Percentiles rank a stretch among this genome's conserved stretches.
Conservation (phyloP, 2,329 filamentous ascomycete genomes). For the Grosmannia huntii region DNA sequence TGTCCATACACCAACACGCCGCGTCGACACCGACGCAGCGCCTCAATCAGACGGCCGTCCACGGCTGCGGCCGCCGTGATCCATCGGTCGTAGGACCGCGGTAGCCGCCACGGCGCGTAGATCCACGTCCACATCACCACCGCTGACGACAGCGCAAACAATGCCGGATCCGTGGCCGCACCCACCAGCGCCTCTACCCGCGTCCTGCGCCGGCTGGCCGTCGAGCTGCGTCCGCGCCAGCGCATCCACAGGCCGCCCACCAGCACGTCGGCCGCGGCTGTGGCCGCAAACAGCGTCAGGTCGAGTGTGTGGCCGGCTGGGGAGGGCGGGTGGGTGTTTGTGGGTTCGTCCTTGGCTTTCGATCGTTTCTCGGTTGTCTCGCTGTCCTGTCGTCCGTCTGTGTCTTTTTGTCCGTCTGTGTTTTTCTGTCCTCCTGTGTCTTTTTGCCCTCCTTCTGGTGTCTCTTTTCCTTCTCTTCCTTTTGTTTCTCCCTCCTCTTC, state of each 20-base stretch:
- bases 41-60: constrained; percentile 60
- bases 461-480: background rate
- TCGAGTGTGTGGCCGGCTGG: constrained; percentile 69
- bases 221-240: constrained; percentile 26
- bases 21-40: constrained; percentile 52
- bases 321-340: no score
- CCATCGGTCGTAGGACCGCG: constrained; percentile 67
- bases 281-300: constrained; percentile 65
- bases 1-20: constrained; percentile 58
- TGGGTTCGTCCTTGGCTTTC: no score
- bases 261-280: constrained; percentile 59
- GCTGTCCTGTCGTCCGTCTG: no score
- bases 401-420: background rate
- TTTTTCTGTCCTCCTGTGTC: no score
- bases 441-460: no score
- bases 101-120: constrained; percentile 58
- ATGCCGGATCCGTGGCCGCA: constrained; percentile 45
- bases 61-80: constrained; percentile 66
- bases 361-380: no score
- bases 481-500: background rate
- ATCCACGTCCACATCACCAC: constrained; percentile 87
- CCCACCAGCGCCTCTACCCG: constrained; percentile 28
- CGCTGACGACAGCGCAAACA: constrained; percentile 61
- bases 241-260: constrained; percentile 52
- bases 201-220: constrained; percentile 33